Percentiles rank a stretch among this genome's conserved stretches.
phyloP scores from a whole-genome alignment of 441 rosid genomes.

The Gossypium laxum region DNA sequence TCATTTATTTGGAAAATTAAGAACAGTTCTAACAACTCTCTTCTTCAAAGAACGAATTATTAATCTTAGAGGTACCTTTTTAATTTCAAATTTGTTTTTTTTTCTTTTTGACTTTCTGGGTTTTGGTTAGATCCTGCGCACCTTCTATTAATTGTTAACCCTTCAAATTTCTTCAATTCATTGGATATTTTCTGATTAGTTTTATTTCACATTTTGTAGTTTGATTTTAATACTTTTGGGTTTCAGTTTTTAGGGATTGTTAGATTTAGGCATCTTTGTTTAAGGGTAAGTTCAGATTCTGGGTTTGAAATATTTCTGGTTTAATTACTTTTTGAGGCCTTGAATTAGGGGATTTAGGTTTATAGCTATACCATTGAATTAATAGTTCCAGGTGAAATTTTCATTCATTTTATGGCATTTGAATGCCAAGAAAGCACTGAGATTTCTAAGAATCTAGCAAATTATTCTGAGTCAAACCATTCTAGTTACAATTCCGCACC shows the following conservation, averaged over 20 bases:
- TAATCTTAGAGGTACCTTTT: constrained; percentile 1
- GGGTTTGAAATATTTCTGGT: not conserved
- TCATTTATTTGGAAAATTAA: too few species aligned
- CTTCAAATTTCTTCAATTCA: not conserved
- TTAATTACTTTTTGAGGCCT: not conserved
- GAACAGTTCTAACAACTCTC: not conserved
- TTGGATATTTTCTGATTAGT: not conserved
- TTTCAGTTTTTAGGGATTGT: constrained; percentile 1
- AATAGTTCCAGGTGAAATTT: not conserved
- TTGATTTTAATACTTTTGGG: not conserved
- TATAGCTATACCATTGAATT: not conserved
- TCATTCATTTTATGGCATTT: constrained; percentile 52
- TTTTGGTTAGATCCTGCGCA: not conserved
- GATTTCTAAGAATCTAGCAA: constrained; percentile 17
- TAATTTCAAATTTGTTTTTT: not conserved
- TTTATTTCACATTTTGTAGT: not conserved
- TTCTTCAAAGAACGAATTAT: not conserved
- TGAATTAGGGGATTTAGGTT: not conserved
- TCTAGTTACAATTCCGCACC: constrained; percentile 4
- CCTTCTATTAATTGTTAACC: not conserved
- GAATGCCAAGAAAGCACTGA: constrained; percentile 42
- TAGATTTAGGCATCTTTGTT: not conserved
- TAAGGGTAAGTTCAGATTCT: not conserved
- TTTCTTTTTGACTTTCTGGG: not conserved
- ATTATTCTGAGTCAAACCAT: constrained; percentile 16